Base-by-base conservation (phyloP, 176 grass and related monocot genomes). In the Hordeum marinum region DNA sequence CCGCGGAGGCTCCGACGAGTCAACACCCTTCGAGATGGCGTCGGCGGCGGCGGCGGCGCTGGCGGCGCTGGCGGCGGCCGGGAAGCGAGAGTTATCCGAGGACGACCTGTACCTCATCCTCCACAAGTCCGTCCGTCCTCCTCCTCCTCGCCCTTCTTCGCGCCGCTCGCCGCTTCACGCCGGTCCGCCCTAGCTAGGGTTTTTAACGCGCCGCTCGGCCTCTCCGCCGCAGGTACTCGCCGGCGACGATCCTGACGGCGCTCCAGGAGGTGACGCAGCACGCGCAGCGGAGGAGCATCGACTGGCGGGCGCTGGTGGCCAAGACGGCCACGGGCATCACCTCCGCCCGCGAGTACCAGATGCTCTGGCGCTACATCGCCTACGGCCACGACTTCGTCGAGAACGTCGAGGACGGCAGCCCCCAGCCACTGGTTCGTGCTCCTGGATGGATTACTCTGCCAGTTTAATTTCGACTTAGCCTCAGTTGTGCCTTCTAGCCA, bases 341-440 rank as follows among this genome's bases (percentile, higher is more conserved):
- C 48, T 88, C 72, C 70, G 63, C 96, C 14, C 89, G 96, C 24
- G 96, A 98, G 80, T 98, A 88, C 89, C 96, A 98, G 86, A 94
- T 95, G 96, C 78, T 98, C 32, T 98, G 96, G 96, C 91, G 93
- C 48, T 88, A 98, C 89, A 64, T 96, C 58, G 96, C 96, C 45
- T 96, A 98, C 83, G 29, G 54, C 4, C 78, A 95, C 7, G 73
- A 76, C 20, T 81, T 99, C 43, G 24, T 61, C 6, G 86, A 91
- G 7, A 85, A 82, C 62, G 29, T 96, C 11, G 90, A 52, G 48
- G 48, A 89, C 42, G 48, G 65, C n/a, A 39, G 60, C 52, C 73
- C 64, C 31, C 81, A 79, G 63, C 96, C 86, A 50, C 86, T 96
- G 93, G 96, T 99, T 79, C 63, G 91, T 85, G n/a, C 54, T 55